phyloP scores from a whole-genome alignment of 768 basidiomycete genomes.

The Collybia sp. region DNA sequence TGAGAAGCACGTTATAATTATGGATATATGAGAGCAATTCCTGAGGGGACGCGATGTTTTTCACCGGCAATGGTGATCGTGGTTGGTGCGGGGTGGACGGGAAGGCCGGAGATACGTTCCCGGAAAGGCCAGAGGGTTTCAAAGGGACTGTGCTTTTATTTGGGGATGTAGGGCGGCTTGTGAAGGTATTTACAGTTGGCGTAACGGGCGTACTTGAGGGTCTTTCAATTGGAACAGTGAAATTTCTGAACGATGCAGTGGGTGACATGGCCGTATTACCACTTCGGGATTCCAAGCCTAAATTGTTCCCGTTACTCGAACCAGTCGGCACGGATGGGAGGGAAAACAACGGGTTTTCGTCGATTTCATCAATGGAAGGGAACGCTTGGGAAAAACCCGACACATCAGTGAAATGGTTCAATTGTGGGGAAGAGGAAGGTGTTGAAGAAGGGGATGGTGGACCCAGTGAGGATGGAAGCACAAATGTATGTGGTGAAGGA shows the following conservation, averaged over 20 bases:
- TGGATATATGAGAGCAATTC: constrained; percentile 55
- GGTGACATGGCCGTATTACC: constrained; percentile 23
- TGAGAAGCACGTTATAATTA: constrained; percentile 60
- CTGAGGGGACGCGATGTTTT: constrained; percentile 55
- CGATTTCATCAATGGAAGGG: constrained; percentile 73
- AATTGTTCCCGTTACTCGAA: constrained; percentile 19
- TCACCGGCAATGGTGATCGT: constrained; percentile 49
- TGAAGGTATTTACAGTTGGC: constrained; percentile 47
- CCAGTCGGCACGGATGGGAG: constrained; percentile 48
- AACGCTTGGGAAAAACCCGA: constrained; percentile 64
- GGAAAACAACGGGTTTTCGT: constrained; percentile 45
- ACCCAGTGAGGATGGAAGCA: constrained; percentile 66
- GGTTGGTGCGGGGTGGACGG: constrained; percentile 26
- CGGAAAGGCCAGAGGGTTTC: constrained; percentile 37
- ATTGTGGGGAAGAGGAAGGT: constrained; percentile 57
- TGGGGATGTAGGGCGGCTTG: constrained; percentile 64
- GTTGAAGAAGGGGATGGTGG: constrained; percentile 75
- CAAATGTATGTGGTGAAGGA: constrained; percentile 59
- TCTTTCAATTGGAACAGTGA: constrained; percentile 41
- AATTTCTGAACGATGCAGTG: constrained; percentile 29
- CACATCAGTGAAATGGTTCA: constrained; percentile 26
- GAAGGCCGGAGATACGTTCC: constrained; percentile 13
- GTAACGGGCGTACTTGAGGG: constrained; percentile 72
- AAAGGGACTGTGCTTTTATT: constrained; percentile 26
- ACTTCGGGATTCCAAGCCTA: constrained; percentile 13